Conservation (phyloP, 2,329 filamentous ascomycete species). For the Fusarium sp. region DNA sequence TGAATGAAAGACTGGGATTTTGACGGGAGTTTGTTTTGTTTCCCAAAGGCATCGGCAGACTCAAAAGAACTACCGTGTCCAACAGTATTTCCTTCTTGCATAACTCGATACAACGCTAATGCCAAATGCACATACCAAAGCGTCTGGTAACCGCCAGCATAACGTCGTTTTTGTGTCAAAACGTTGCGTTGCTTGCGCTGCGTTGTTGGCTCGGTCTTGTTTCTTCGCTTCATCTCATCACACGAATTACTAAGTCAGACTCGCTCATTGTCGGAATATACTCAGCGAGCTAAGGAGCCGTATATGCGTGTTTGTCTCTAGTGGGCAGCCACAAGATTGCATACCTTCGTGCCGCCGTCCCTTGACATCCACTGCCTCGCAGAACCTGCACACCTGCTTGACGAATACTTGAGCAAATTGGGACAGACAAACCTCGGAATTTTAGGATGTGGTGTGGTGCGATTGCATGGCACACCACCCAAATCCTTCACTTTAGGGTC, state of each 20-base stretch:
- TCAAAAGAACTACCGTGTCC: slow-evolving; percentile 8
- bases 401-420: background rate
- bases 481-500: slow-evolving; percentile 7
- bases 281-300: slow-evolving; percentile 8
- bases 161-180: slow-evolving; percentile 2
- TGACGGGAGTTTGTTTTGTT: slow-evolving; percentile 6
- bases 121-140: background rate
- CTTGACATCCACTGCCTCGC: background rate
- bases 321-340: slow-evolving; percentile 27
- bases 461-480: background rate
- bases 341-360: slow-evolving; percentile 6
- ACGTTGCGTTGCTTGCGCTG: background rate
- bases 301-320: slow-evolving; percentile 30
- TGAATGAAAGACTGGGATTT: background rate
- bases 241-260: slow-evolving; percentile 14
- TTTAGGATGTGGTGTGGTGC: slow-evolving; percentile 11
- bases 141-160: slow-evolving; percentile 1
- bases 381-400: background rate
- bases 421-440: background rate
- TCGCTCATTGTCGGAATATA: slow-evolving; percentile 12
- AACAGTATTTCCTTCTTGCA: slow-evolving; percentile 19
- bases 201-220: slow-evolving; percentile 5
- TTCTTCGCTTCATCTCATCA: slow-evolving; percentile 15
- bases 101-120: slow-evolving; percentile 8
- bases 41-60: slow-evolving; percentile 1